These are phyloP conservation scores for Kodamaea arcana DNA, from an alignment of 1,139 yeast genomes.

Conservation along the genomic window DNA sequence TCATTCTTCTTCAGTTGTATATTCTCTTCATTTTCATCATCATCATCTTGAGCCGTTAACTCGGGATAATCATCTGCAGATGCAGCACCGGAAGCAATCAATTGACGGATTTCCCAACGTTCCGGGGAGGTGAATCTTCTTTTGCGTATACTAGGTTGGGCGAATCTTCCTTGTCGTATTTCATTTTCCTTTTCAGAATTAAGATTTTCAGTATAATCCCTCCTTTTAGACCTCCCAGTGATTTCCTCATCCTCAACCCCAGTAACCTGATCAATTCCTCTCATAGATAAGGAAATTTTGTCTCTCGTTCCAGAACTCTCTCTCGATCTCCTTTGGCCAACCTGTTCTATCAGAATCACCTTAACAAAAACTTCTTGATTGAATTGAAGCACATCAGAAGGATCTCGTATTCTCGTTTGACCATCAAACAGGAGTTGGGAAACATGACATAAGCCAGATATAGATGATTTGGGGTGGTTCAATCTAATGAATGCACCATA, in stretches of 20 bases:
- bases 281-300: slow-evolving; percentile 64
- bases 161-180: slow-evolving; percentile 17
- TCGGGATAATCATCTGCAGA: slow-evolving; percentile 72
- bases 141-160: slow-evolving; percentile 14
- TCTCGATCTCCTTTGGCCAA: slow-evolving; percentile 24
- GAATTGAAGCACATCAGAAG: slow-evolving; percentile 52
- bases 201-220: neutral
- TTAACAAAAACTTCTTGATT: slow-evolving; percentile 67
- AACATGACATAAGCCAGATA: slow-evolving; percentile 69
- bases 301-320: slow-evolving; percentile 15
- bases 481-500: slow-evolving; percentile 76
- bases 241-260: slow-evolving; percentile 45
- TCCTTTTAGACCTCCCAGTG: neutral
- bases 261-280: slow-evolving; percentile 66
- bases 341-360: slow-evolving; percentile 43
- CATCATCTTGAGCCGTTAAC: slow-evolving; percentile 27
- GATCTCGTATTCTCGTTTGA: slow-evolving; percentile 47
- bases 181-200: slow-evolving; percentile 1
- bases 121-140: slow-evolving; percentile 78
- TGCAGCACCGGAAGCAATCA: slow-evolving; percentile 75
- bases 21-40: slow-evolving; percentile 17
- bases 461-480: slow-evolving; percentile 20
- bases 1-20: slow-evolving; percentile 26
- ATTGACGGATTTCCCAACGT: slow-evolving; percentile 83
- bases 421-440: slow-evolving; percentile 56